phyloP scores from a whole-genome alignment of 306 rosid genomes.

The Vigna unguiculata region DNA sequence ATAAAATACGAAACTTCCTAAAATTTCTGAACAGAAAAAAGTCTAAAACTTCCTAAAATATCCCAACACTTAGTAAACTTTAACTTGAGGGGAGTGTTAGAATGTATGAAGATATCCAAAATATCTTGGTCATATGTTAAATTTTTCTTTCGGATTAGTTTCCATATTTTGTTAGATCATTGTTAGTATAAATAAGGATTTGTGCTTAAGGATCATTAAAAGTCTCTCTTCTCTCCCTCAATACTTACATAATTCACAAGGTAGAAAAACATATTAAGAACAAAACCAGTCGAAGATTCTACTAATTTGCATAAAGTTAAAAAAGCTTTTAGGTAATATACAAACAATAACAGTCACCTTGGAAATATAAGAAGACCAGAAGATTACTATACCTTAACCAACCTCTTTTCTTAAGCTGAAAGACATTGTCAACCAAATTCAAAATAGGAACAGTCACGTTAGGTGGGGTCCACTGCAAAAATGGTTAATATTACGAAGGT shows the following conservation, averaged over 20 bases:
- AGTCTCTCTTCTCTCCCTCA: background rate
- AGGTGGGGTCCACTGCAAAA: conserved; percentile 97
- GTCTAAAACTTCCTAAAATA: too few relatives aligned
- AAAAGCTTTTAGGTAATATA: background rate
- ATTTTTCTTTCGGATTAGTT: background rate
- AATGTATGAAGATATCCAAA: background rate
- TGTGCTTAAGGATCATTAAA: background rate
- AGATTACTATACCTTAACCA: conserved; percentile 88
- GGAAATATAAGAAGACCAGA: conserved; percentile 23
- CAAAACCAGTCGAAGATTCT: conserved; percentile 5
- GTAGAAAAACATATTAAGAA: background rate
- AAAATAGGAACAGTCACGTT: conserved; percentile 89
- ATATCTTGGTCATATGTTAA: background rate
- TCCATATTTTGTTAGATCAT: background rate
- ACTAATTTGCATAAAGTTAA: conserved; percentile 19
- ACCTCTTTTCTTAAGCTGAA: conserved; percentile 98
- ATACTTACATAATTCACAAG: conserved; percentile 17
- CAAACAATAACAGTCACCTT: background rate
- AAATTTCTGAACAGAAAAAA: too few relatives aligned
- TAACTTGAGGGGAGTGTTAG: background rate
- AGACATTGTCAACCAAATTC: conserved; percentile 95
- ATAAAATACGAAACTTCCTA: too few relatives aligned
- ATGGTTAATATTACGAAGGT: conserved; percentile 39
- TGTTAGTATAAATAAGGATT: background rate
- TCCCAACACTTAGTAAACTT: background rate